Evolutionary conservation across 2,329 filamentous ascomycete species (phyloP).

Genomic region (Aspergillus spinulosporus): DNA sequence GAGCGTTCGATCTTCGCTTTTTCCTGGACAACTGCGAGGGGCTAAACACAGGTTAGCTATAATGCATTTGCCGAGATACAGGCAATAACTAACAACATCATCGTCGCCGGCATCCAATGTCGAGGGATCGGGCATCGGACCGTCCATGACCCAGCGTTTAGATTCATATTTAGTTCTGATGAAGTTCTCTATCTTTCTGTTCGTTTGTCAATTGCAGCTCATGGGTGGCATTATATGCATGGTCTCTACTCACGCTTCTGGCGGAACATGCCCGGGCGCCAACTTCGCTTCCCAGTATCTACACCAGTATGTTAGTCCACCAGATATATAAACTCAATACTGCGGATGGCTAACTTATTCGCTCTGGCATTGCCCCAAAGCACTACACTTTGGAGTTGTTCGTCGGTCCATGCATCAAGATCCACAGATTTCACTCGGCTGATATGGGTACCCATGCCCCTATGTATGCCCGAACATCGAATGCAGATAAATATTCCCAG

Average conservation of each 20-base stretch:
- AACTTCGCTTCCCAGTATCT: slow-evolving; percentile 94
- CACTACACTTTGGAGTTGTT: slow-evolving; percentile 90
- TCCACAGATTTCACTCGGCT: slow-evolving; percentile 98
- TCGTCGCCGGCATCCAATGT: slow-evolving; percentile 86
- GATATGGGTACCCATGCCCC: slow-evolving; percentile 98
- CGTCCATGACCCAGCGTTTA: slow-evolving; percentile 99
- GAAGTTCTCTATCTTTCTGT: slow-evolving; percentile 95
- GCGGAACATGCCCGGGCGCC: slow-evolving; percentile 84
- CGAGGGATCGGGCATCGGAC: slow-evolving; percentile 84
- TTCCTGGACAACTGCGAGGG: slow-evolving; percentile 67
- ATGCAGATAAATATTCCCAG: slow-evolving; percentile 97
- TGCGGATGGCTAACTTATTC: slow-evolving; percentile 69
- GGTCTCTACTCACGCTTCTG: slow-evolving; percentile 66
- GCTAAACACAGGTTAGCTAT: slow-evolving; percentile 42
- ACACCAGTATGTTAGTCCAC: slow-evolving; percentile 17
- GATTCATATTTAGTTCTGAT: slow-evolving; percentile 99
- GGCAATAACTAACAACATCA: slow-evolving; percentile 65
- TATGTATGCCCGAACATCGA: slow-evolving; percentile 95
- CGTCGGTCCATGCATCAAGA: slow-evolving; percentile 97
- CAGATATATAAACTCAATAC: background rate
- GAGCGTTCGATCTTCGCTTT: slow-evolving; percentile 68
- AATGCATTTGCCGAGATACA: background rate
- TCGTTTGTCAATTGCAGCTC: background rate
- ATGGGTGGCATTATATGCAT: background rate
- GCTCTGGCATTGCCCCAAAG: slow-evolving; percentile 95